phyloP scores from a whole-genome alignment of 345 rosid genomes.

The Lagerstroemia speciosa region DNA sequence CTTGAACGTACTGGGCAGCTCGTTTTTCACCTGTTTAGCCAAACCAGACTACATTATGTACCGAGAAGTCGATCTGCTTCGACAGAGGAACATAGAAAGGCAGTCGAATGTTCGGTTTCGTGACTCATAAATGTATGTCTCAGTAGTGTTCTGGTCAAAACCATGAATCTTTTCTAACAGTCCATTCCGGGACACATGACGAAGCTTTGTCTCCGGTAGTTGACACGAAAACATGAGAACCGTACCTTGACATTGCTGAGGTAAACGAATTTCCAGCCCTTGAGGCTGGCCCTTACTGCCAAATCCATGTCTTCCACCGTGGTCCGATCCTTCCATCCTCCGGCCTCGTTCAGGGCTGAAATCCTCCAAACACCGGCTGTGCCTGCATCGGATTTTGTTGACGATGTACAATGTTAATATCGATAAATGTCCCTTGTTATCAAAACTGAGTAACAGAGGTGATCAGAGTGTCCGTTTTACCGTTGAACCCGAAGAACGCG shows the following conservation, averaged over 20 bases:
- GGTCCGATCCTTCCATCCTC: slow-evolving; percentile 99
- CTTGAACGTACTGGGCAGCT: slow-evolving; percentile 88
- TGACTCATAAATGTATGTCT: too few relatives aligned
- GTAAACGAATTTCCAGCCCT: slow-evolving; percentile 92
- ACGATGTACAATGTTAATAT: too few relatives aligned
- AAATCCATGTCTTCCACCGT: slow-evolving; percentile 99
- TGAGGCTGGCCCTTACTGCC: slow-evolving; percentile 94
- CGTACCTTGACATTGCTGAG: slow-evolving; percentile 62
- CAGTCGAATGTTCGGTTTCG: background rate
- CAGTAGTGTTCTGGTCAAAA: too few relatives aligned
- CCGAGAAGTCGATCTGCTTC: background rate
- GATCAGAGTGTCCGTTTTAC: slow-evolving; percentile 15
- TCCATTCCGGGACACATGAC: too few relatives aligned
- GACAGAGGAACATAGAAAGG: background rate
- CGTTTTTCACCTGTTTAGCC: slow-evolving; percentile 69
- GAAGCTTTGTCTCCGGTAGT: too few relatives aligned
- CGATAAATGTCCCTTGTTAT: too few relatives aligned
- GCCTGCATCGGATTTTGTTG: slow-evolving; percentile 27
- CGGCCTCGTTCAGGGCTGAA: slow-evolving; percentile 81
- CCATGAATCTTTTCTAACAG: too few relatives aligned
- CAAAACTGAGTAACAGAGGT: too few relatives aligned
- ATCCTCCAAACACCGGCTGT: slow-evolving; percentile 98
- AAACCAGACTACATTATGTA: background rate
- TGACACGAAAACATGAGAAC: too few relatives aligned
- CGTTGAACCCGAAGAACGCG: slow-evolving; percentile 95